Evolutionary conservation across 31 red algal genomes (phyloP).

Genomic region (Endocladia muricata): DNA sequence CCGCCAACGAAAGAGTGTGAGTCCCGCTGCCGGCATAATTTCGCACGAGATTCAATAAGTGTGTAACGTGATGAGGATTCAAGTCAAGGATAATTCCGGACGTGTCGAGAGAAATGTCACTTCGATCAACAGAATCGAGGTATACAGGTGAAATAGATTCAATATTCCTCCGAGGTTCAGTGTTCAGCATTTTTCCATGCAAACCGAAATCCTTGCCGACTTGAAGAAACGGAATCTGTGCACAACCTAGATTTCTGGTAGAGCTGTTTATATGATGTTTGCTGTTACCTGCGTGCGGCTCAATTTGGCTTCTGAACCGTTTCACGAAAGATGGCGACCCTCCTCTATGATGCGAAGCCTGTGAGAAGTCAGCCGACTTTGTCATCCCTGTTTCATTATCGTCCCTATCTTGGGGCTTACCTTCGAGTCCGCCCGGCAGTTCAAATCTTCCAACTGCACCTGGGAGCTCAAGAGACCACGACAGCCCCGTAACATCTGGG

Average conservation of each 20-base stretch:
- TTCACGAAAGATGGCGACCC: constrained; percentile 45
- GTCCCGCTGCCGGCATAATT: constrained; percentile 47
- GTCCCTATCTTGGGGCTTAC: not conserved
- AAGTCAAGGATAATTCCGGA: constrained; percentile 41
- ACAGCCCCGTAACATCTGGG: constrained; percentile 14
- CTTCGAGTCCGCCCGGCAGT: not conserved
- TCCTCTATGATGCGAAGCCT: not conserved
- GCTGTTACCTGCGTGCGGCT: constrained; percentile 11
- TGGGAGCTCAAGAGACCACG: constrained; percentile 54
- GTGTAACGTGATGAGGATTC: constrained; percentile 56
- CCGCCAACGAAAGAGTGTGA: constrained; percentile 32
- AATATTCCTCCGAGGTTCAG: constrained; percentile 22
- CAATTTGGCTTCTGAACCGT: constrained; percentile 39
- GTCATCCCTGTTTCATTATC: not conserved
- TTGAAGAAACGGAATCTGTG: constrained; percentile 14
- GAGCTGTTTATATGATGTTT: not conserved
- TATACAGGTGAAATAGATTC: constrained; percentile 16
- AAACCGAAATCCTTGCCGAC: constrained; percentile 24
- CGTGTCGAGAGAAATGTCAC: constrained; percentile 35
- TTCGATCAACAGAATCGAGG: constrained; percentile 55
- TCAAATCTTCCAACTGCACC: constrained; percentile 22
- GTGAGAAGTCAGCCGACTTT: not conserved
- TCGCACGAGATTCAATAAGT: constrained; percentile 45
- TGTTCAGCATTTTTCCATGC: constrained; percentile 19
- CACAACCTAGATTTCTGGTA: not conserved